phyloP scores from a whole-genome alignment of 2,329 filamentous ascomycete species.

The Fusarium sp. region DNA sequence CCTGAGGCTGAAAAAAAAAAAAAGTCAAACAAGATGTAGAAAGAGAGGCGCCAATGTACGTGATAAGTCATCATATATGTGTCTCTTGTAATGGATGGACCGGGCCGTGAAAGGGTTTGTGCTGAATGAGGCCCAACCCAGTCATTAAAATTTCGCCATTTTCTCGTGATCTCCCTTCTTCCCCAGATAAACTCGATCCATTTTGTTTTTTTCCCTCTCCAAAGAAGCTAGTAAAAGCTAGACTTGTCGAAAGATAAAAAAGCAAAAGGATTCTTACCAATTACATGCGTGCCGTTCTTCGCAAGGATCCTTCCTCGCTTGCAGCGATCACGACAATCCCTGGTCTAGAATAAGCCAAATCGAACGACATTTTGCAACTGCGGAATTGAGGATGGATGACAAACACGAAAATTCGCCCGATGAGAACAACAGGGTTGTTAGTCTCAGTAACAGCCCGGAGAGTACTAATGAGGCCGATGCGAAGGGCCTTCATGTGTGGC shows the following conservation, averaged over 20 bases:
- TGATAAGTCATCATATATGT: constrained; percentile 9
- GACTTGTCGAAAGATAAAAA: constrained; percentile 5
- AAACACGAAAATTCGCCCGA: background rate
- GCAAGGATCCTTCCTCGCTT: constrained; percentile 24
- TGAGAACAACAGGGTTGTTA: constrained; percentile 1
- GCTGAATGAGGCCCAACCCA: background rate
- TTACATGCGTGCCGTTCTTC: background rate
- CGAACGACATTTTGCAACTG: background rate
- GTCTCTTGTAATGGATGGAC: constrained; percentile 21
- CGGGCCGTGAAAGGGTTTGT: constrained; percentile 14
- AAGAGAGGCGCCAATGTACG: background rate
- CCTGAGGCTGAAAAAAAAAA: background rate
- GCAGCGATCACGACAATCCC: constrained; percentile 25
- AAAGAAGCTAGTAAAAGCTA: constrained; percentile 11
- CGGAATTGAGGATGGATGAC: constrained; percentile 16
- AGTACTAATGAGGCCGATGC: constrained; percentile 23
- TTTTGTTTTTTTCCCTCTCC: background rate
- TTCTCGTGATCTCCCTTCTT: constrained; percentile 10
- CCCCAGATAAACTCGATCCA: background rate
- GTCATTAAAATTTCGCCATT: constrained; percentile 10
- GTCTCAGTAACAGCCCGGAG: constrained; percentile 23
- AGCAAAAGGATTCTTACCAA: constrained; percentile 4
- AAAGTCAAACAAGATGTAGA: background rate
- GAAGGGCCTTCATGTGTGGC: constrained; percentile 35
- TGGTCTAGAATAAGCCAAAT: constrained; percentile 2